Conservation (phyloP, 495 filamentous ascomycete species). For the Neurospora africana region DNA sequence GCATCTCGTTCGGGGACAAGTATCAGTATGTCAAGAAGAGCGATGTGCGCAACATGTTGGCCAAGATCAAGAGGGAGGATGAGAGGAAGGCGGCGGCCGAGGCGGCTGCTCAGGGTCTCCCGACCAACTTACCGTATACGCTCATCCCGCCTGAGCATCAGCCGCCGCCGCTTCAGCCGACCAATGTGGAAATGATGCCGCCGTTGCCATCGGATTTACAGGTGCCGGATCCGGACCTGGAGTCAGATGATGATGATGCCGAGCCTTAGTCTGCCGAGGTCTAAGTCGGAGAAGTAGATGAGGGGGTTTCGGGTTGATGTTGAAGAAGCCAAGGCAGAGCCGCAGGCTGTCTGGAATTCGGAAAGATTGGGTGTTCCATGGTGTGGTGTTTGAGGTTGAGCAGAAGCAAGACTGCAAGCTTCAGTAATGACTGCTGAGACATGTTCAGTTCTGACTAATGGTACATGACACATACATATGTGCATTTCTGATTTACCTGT, state of each 20-base stretch:
- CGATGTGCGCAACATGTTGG: conserved; percentile 24
- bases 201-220: conserved; percentile 20
- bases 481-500: neutral
- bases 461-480: neutral
- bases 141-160: conserved; percentile 18
- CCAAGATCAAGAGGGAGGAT: conserved; percentile 27
- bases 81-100: conserved; percentile 18
- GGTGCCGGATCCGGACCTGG: conserved; percentile 25
- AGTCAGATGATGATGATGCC: conserved; percentile 22
- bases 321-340: neutral
- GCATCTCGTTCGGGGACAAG: conserved; percentile 28
- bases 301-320: neutral
- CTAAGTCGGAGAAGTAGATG: neutral
- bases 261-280: conserved; percentile 3
- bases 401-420: neutral
- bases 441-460: neutral
- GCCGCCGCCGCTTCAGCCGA: conserved; percentile 16
- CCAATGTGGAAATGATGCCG: conserved; percentile 18
- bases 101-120: conserved; percentile 14
- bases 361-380: neutral
- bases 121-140: conserved; percentile 16
- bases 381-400: neutral
- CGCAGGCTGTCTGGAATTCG: neutral
- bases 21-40: conserved; percentile 29
- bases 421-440: neutral